These are phyloP conservation scores for Fusarium euwallaceae DNA, from an alignment of 2,329 filamentous ascomycete species.

Conservation along the genomic window DNA sequence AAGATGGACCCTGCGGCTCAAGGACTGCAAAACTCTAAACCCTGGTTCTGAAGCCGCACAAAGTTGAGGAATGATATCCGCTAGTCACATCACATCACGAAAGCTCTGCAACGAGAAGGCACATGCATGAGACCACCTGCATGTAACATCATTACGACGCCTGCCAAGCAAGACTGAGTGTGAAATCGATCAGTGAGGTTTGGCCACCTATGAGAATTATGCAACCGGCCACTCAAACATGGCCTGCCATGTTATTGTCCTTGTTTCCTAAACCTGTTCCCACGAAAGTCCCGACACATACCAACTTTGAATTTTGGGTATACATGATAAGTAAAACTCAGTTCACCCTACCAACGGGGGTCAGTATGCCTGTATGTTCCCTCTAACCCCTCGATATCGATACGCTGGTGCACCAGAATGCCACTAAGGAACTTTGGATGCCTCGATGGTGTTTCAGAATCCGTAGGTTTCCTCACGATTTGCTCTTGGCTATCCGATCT, in stretches of 20 bases:
- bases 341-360: background rate
- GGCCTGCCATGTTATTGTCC: background rate
- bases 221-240: background rate
- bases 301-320: background rate
- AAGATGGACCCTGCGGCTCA: background rate
- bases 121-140: background rate
- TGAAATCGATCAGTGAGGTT: background rate
- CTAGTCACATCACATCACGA: background rate
- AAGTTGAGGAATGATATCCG: background rate
- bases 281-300: background rate
- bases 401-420: conserved; percentile 13
- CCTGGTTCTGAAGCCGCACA: background rate
- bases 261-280: background rate
- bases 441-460: background rate
- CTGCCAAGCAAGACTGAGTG: background rate
- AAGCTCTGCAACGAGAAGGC: background rate
- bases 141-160: background rate
- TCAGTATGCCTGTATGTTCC: conserved; percentile 2
- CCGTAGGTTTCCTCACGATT: conserved; percentile 4
- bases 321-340: background rate
- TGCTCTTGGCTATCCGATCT: conserved; percentile 28
- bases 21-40: background rate
- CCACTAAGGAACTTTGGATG: conserved; percentile 2
- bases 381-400: conserved; percentile 17
- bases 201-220: background rate